These are phyloP conservation scores for Leishmania tropica DNA, from an alignment of 208 protist species.

Conservation along the genomic window DNA sequence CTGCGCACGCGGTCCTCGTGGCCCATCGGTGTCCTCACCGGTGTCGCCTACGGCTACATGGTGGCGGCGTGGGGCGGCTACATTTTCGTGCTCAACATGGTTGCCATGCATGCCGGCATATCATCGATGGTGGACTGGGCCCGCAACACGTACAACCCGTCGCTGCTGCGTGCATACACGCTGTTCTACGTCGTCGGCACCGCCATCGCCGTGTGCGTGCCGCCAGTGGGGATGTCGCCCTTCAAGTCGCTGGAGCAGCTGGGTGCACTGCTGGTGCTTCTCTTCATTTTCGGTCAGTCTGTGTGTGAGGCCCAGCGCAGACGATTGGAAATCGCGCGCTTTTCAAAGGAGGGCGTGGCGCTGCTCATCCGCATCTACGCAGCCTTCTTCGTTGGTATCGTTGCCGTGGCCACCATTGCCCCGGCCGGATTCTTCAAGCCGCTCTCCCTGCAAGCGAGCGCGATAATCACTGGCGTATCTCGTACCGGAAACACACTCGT, in stretches of 20 bases:
- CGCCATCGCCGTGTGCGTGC: constrained; percentile 93
- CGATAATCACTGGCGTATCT: too few species aligned
- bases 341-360: too few species aligned
- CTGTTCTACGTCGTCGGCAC: constrained; percentile 96
- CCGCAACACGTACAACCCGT: constrained; percentile 73
- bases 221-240: constrained; percentile 94
- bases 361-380: too few species aligned
- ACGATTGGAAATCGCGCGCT: too few species aligned
- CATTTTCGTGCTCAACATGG: constrained; percentile 98
- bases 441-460: too few species aligned
- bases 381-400: too few species aligned
- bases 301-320: too few species aligned
- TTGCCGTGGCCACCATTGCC: too few species aligned
- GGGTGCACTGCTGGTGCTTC: constrained; percentile 87
- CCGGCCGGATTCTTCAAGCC: too few species aligned
- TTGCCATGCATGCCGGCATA: constrained; percentile 94
- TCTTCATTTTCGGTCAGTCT: constrained; percentile 15
- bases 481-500: too few species aligned
- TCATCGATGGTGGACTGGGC: constrained; percentile 83
- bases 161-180: constrained; percentile 95
- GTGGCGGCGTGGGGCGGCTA: constrained; percentile 98
- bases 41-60: constrained; percentile 91
- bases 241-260: constrained; percentile 96
- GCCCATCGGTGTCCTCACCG: constrained; percentile 55
- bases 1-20: constrained; percentile 49